These are phyloP conservation scores for Pyropia haitanensis DNA, from an alignment of 23 red algal genomes.

Conservation along the genomic window DNA sequence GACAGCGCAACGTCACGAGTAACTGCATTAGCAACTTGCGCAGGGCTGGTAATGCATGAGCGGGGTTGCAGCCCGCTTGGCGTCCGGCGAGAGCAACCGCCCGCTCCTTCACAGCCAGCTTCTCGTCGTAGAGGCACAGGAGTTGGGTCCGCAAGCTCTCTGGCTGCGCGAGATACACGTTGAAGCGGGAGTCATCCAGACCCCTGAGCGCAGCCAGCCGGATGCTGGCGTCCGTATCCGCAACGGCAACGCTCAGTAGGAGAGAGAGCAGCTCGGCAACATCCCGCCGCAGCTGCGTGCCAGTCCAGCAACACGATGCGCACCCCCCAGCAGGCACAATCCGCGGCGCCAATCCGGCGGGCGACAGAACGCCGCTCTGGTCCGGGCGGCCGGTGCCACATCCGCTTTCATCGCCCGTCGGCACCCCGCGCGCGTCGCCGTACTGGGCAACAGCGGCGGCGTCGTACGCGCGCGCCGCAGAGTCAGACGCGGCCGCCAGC, in stretches of 20 bases:
- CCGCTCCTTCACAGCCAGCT: slow-evolving; percentile 35
- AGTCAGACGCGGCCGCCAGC: too few relatives aligned
- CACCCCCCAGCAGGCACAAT: slow-evolving; percentile 1
- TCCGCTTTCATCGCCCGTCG: slow-evolving; percentile 22
- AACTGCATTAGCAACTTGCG: slow-evolving; percentile 56
- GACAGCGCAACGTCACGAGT: slow-evolving; percentile 54
- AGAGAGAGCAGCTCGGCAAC: slow-evolving; percentile 33
- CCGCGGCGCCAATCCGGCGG: background rate
- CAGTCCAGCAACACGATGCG: background rate
- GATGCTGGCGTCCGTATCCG: slow-evolving; percentile 57
- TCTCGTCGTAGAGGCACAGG: slow-evolving; percentile 74
- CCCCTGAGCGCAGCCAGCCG: slow-evolving; percentile 51
- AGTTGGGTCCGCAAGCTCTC: slow-evolving; percentile 51
- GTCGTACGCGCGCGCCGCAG: too few relatives aligned
- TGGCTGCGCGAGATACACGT: slow-evolving; percentile 70
- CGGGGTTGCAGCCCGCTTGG: slow-evolving; percentile 61
- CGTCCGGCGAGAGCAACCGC: slow-evolving; percentile 56
- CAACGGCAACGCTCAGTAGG: slow-evolving; percentile 55
- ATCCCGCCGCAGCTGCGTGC: slow-evolving; percentile 19
- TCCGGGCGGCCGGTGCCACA: slow-evolving; percentile 12
- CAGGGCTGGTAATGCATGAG: slow-evolving; percentile 57
- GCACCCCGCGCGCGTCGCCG: too few relatives aligned
- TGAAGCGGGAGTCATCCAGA: slow-evolving; percentile 17
- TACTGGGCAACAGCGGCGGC: too few relatives aligned
- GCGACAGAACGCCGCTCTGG: slow-evolving; percentile 22